Percentiles rank a stretch among this genome's conserved stretches.
These are phyloP conservation scores for Ogataea degrootiae DNA, from an alignment of 805 yeast genomes.

Conservation along the genomic window DNA sequence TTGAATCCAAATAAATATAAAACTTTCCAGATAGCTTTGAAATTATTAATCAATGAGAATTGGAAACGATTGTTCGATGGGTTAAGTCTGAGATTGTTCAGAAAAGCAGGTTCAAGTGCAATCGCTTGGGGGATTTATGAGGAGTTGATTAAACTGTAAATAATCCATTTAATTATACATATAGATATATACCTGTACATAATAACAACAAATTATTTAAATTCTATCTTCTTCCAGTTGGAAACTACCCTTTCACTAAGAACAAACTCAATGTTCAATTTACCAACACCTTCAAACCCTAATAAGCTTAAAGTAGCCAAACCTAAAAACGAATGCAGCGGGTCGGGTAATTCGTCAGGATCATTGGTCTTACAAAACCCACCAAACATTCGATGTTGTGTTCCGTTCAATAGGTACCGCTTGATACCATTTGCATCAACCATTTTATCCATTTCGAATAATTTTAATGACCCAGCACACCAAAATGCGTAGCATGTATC, in stretches of 20 bases:
- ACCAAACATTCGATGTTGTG: conserved; percentile 64
- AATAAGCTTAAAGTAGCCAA: conserved; percentile 46
- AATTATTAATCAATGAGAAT: conserved; percentile 41
- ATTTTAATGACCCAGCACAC: conserved; percentile 56
- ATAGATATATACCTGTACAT: conserved; percentile 4
- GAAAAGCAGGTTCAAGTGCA: conserved; percentile 90
- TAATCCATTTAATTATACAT: not conserved
- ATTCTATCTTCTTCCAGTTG: conserved; percentile 14
- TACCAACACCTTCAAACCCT: conserved; percentile 10
- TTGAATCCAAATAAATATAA: conserved; percentile 47
- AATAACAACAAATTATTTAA: not conserved
- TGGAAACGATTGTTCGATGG: conserved; percentile 72
- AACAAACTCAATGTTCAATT: conserved; percentile 20
- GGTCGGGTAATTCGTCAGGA: conserved; percentile 56
- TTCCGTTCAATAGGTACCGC: conserved; percentile 43
- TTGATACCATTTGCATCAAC: conserved; percentile 33
- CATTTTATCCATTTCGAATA: conserved; percentile 32
- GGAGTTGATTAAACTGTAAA: conserved; percentile 55
- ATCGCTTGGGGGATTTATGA: conserved; percentile 97
- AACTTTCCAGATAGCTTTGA: conserved; percentile 37
- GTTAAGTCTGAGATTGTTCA: conserved; percentile 66
- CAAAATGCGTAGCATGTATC: conserved; percentile 91
- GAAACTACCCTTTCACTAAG: conserved; percentile 15
- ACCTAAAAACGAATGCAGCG: conserved; percentile 62
- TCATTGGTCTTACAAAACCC: conserved; percentile 69